Percentiles rank a stretch among this genome's conserved stretches.
These are phyloP conservation scores for Malbranchea zuffiana DNA, from an alignment of 2,329 filamentous ascomycete genomes.

Conservation along the genomic window DNA sequence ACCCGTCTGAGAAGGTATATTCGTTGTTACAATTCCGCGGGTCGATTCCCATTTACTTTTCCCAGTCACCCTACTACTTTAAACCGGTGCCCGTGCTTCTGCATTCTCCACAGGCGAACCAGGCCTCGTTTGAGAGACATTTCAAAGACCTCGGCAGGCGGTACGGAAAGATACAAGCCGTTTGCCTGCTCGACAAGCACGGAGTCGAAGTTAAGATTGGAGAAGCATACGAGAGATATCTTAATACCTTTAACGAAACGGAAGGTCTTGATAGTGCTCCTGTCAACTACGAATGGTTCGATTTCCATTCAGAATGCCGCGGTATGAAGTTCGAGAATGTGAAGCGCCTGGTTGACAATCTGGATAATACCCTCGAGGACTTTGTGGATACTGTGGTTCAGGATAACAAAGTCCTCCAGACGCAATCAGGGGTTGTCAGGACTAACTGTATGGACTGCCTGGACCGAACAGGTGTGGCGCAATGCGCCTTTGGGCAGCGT, in stretches of 20 bases:
- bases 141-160: constrained; percentile 57
- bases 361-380: constrained; percentile 56
- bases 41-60: constrained; percentile 91
- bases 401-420: constrained; percentile 31
- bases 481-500: constrained; percentile 77
- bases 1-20: constrained; percentile 51
- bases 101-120: constrained; percentile 70
- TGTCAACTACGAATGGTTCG: constrained; percentile 85
- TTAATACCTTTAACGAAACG: constrained; percentile 55
- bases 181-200: constrained; percentile 81
- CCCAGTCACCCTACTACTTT: constrained; percentile 84
- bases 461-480: constrained; percentile 90
- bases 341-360: constrained; percentile 58
- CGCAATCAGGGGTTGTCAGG: constrained; percentile 67
- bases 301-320: constrained; percentile 83
- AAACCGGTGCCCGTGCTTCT: constrained; percentile 76
- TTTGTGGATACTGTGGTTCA: constrained; percentile 59
- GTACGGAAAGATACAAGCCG: constrained; percentile 68
- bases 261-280: constrained; percentile 41
- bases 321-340: constrained; percentile 99
- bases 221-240: constrained; percentile 60
- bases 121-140: constrained; percentile 65
- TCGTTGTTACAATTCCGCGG: constrained; percentile 83
- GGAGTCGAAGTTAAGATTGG: constrained; percentile 72
- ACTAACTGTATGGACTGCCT: constrained; percentile 99